Evolutionary conservation across 805 yeast species (phyloP), one percentile per base, ranked within the genome.

Genomic region (Komagataella ulmi): DNA sequence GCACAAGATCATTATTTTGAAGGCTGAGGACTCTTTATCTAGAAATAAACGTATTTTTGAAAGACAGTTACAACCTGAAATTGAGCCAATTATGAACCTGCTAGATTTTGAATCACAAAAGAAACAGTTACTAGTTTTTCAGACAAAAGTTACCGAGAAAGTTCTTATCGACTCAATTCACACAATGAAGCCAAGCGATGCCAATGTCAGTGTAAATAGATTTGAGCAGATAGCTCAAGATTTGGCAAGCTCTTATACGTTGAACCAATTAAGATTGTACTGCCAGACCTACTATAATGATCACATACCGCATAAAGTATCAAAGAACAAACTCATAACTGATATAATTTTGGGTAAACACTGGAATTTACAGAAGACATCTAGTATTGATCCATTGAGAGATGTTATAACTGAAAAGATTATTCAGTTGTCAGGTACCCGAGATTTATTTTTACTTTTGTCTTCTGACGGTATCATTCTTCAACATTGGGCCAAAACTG

Each of bases 401-500:
- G 60, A 58, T 17, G 44, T 61, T 12, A 53, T 56, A 8, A 49
- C 54, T 2, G 63, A 61, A 50, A 54, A 58, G 6, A 54, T 57
- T 6, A 59, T 67, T 47, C 58, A 58, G 21, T 51, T 67, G 14
- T 59, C 61, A 3, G 59, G 58, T 50, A 53, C 61, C 7, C 56
- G 66, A 49, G 69, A 66, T 36, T 54, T 65, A 19, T 66, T 65
- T 49, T 54, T 68, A 30, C 51, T 68, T 19, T 55, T 67, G 5
- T 62, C 68, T 36, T 60, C 64, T 47, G 57, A 56, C 3, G 70
- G 70, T 3, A 57, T 59, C 24, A 49, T 67, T 36, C 58, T 65
- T 47, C 62, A 61, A 51, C 61, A 61, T n/a, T 67, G 70, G 70
- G 55, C 68, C 7, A 55, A 62, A 30, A 53, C 63, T 23, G 71